phyloP scores from a whole-genome alignment of 768 basidiomycete genomes.

The Paxillus ammoniavirescens region DNA sequence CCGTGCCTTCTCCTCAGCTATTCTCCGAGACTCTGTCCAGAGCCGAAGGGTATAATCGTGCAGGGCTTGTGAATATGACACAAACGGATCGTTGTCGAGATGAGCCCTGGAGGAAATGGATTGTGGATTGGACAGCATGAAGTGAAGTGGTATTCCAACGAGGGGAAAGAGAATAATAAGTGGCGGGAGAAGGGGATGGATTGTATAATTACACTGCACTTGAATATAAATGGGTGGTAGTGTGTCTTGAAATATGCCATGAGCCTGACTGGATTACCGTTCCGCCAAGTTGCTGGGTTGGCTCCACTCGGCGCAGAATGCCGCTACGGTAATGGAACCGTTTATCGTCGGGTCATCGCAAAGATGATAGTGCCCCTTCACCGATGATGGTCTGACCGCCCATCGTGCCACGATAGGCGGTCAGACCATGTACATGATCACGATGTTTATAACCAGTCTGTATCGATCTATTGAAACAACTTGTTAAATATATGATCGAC shows the following conservation, averaged over 20 bases:
- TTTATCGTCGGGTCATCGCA: no score
- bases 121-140: constrained; percentile 17
- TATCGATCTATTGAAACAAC: no score
- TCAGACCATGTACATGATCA: neutral
- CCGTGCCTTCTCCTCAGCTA: constrained; percentile 50
- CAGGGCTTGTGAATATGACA: constrained; percentile 60
- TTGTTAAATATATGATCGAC: no score
- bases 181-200: neutral
- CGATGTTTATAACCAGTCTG: neutral
- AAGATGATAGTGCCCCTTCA: no score
- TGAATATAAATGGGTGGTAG: constrained; percentile 26
- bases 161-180: constrained; percentile 6
- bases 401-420: neutral
- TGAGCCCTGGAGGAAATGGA: constrained; percentile 2
- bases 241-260: neutral
- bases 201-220: no score
- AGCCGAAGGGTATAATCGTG: constrained; percentile 66
- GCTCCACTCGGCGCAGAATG: constrained; percentile 27
- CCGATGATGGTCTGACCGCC: no score
- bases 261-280: neutral
- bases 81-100: constrained; percentile 35
- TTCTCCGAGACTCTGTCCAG: constrained; percentile 64
- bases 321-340: no score
- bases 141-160: constrained; percentile 6
- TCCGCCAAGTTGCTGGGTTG: constrained; percentile 16